Conservation (phyloP, 345 rosid genomes). For the Boechera retrofracta region DNA sequence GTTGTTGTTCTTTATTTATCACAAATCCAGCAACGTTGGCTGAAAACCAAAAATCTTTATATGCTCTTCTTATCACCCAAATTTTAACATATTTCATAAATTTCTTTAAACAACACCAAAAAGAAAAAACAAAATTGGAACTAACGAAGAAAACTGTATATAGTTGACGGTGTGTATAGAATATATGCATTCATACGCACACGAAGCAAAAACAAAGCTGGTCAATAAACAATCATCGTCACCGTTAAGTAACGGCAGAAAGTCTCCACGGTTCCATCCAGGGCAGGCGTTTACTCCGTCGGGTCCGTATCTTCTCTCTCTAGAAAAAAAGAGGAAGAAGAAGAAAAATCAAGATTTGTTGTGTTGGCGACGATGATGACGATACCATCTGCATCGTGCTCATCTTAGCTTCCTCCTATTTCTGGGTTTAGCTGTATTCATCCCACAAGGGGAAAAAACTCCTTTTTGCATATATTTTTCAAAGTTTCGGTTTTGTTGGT, state of each 20-base stretch:
- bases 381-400: constrained; percentile 49
- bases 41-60: neutral
- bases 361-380: constrained; percentile 48
- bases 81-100: neutral
- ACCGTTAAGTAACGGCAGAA: constrained; percentile 53
- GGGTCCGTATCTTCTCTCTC: constrained; percentile 34
- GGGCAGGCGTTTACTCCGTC: constrained; percentile 51
- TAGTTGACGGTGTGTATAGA: constrained; percentile 24
- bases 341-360: constrained; percentile 27
- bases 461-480: neutral
- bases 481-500: neutral
- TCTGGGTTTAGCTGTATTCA: constrained; percentile 52
- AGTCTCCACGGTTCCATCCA: constrained; percentile 48
- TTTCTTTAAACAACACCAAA: neutral
- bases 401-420: constrained; percentile 46
- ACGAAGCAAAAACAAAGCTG: neutral
- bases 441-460: constrained; percentile 48
- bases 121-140: no score
- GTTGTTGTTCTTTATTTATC: neutral
- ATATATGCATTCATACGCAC: neutral
- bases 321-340: constrained; percentile 17
- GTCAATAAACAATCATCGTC: constrained; percentile 39
- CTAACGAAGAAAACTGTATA: no score
- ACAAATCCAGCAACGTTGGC: neutral
- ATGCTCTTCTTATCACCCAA: neutral